Evolutionary conservation across 768 basidiomycete genomes (phyloP).

Genomic region (Solioccasus polychromus): DNA sequence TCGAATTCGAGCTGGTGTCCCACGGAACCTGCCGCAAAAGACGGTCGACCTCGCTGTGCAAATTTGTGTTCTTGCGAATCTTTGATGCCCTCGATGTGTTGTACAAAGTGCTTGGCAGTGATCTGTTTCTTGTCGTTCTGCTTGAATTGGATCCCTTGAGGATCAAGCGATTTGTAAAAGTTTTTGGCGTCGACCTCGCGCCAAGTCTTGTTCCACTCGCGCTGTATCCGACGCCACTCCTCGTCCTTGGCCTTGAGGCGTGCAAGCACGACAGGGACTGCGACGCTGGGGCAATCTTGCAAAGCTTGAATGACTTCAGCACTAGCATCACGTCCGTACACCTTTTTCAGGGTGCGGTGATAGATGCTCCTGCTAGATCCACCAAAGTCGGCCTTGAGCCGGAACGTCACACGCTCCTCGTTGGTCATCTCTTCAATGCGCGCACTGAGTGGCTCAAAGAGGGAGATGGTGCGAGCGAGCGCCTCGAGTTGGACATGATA

Average conservation of each 20-base stretch:
- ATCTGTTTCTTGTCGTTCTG: conserved; percentile 92
- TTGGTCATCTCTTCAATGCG: conserved; percentile 86
- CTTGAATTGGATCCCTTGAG: conserved; percentile 94
- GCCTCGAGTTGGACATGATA: conserved; percentile 95
- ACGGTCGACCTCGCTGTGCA: conserved; percentile 27
- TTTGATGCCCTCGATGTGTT: conserved; percentile 71
- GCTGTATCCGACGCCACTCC: conserved; percentile 91
- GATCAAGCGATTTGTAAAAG: conserved; percentile 96
- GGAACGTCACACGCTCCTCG: conserved; percentile 81
- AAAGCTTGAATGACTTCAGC: conserved; percentile 78
- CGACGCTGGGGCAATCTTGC: conserved; percentile 87
- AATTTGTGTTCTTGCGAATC: conserved; percentile 49
- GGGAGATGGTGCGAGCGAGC: conserved; percentile 82
- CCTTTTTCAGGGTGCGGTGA: conserved; percentile 88
- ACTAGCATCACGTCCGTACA: conserved; percentile 82
- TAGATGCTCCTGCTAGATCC: conserved; percentile 85
- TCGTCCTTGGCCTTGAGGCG: conserved; percentile 93
- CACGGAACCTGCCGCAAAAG: conserved; percentile 46
- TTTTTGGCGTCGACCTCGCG: conserved; percentile 95
- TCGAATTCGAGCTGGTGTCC: conserved; percentile 76
- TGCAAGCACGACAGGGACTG: conserved; percentile 86
- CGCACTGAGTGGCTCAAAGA: conserved; percentile 82
- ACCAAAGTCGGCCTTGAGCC: conserved; percentile 85
- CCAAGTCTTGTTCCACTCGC: conserved; percentile 98
- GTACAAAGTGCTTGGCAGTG: conserved; percentile 78